Base-by-base conservation (phyloP, 352 stramenopile genomes). In the Pilasporangium apinafurcum region DNA sequence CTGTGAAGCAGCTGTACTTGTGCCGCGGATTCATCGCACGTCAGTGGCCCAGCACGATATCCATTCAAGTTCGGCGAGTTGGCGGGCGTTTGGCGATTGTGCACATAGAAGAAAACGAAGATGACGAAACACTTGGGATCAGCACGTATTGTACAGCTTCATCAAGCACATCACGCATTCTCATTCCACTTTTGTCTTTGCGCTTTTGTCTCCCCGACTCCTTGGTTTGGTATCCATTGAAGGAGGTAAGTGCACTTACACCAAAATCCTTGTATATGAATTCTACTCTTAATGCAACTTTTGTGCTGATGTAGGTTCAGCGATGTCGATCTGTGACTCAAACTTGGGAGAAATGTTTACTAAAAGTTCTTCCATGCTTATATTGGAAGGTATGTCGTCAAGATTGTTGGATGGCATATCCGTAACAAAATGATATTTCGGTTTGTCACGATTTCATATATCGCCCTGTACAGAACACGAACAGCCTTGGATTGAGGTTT, bases 301-400 rank as follows among this genome's bases (percentile, higher is more conserved):
- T n/a, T n/a, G n/a, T 24, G 27, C 8, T 29, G 13, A 34, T 46
- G 10, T 36, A 65, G 51, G 30, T 70, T 3, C 51, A 53, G 20
- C 44, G 56, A n/a, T 67, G 44, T 28, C 51, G 46, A 35, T 30
- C 44, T 5, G 56, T 67, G 1, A 49, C 63, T 17, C 44, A 17
- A 5, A 52, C 61, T 22, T 64, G 54, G 57, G 33, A 37, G 16
- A 31, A 30, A 4, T 72, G 57, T 29, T 36, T 67, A 4, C 32
- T 36, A 4, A 37, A 37, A 4, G 35, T 71, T 1, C 13, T 62
- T 2, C 26, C 10, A 0, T 67, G 56, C 28, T 29, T 66, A 8
- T 29, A 32, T 18, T 74, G 63, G 63, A 53, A 53, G 47, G 55
- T 68, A 16, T 9, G 44, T 37, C 10, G n/a, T n/a, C n/a, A n/a